Percentiles rank a stretch among this genome's conserved stretches.
Evolutionary conservation across 495 filamentous ascomycete genomes (phyloP).

Genomic region (Aspergillus ostianus): DNA sequence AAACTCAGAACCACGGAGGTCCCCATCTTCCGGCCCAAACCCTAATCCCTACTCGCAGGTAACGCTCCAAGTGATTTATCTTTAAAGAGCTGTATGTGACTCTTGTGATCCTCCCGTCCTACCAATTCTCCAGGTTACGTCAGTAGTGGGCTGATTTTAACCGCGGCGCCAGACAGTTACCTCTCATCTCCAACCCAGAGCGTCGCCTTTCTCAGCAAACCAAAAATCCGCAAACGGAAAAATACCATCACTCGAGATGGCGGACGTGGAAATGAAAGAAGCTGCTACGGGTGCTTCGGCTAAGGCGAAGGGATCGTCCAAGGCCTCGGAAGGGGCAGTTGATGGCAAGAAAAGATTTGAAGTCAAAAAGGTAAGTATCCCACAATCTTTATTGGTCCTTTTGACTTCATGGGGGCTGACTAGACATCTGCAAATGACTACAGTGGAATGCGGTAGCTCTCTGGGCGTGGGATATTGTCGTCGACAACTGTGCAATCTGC

Average conservation of each 20-base stretch:
- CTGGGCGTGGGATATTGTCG: constrained; percentile 99
- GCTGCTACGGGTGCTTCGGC: constrained; percentile 51
- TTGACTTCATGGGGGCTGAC: background rate
- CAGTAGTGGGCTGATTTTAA: background rate
- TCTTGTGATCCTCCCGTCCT: background rate
- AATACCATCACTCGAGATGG: constrained; percentile 53
- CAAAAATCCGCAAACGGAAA: background rate
- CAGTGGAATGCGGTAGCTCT: constrained; percentile 99
- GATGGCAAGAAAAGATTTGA: constrained; percentile 93
- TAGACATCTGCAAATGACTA: background rate
- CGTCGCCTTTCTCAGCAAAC: too few relatives aligned
- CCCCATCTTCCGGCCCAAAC: background rate
- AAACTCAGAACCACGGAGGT: background rate
- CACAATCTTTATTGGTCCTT: background rate
- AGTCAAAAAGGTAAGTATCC: constrained; percentile 86
- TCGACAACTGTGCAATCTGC: constrained; percentile 99
- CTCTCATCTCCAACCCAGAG: background rate
- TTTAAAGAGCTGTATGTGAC: background rate
- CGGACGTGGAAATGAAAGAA: constrained; percentile 97
- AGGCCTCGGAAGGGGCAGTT: constrained; percentile 50
- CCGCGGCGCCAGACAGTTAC: background rate
- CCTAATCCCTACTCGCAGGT: too few relatives aligned
- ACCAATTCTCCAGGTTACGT: background rate
- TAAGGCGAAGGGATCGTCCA: constrained; percentile 62
- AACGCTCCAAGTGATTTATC: too few relatives aligned